Base-by-base conservation (phyloP, 2,329 filamentous ascomycete species). In the Aspergillus intermedius region DNA sequence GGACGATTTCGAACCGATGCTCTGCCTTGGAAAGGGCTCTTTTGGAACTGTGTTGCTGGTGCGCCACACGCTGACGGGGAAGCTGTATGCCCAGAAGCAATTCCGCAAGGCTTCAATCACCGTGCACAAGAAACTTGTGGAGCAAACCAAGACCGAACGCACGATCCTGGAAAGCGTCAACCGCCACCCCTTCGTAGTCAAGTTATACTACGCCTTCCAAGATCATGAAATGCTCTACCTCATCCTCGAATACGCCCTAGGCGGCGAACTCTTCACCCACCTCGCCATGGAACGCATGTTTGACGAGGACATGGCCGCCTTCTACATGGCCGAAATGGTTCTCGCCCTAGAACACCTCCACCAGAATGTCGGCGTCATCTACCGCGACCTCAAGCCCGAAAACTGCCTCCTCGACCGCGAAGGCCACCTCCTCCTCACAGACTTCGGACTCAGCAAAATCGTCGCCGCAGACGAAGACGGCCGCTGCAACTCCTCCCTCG, bases 291-390 rank as follows among this genome's bases (percentile, higher is more conserved):
- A 97, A 68, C 88, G 89, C 67, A 97, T 97, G 88, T 97, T 98
- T 59, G 79, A 86, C 12, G 91, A 97, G 71, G 79, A 87, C 13
- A 86, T 86, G 2, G 87, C 91, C 0, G 88, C 91, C 1, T 98
- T 97, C 70, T 98, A 98, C 78, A 95, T 97, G 88, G 94, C 90
- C 0, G 91, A 98, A 73, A 94, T 98, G 83, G 83, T 95, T 4
- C 81, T 98, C 21, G 94, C 93, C 25, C 80, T 98, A 42, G 88
- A 91, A 34, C 91, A 98, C 69, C 80, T 98, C 22, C 93, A 98
- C 72, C 84, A 87, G 58, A 90, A 86, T 54, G 82, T 97, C 19
- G 91, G 93, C 13, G 91, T 98, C 44, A 86, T 98, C 55, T 98
- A 98, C 71, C 88, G 93, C 53, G 93, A 98, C 65, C 78, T 98